Evolutionary conservation across 768 basidiomycete genomes (phyloP), one percentile per base, ranked within the genome.

Genomic region (Tricholoma saponaceum): DNA sequence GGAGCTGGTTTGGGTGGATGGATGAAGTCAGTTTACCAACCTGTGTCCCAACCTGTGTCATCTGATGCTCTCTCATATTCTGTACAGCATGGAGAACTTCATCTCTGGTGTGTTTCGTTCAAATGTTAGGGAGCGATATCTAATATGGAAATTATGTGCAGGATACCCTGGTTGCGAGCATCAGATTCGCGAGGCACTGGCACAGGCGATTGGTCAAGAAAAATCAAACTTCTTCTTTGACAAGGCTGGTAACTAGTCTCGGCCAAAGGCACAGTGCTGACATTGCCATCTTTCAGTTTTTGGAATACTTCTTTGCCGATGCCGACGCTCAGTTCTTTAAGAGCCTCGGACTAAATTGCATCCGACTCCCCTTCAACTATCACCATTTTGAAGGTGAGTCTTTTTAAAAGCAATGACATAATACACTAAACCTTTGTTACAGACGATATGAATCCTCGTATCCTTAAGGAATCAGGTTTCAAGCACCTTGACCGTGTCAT

Each of bases 401-500:
- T 8, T 30, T 3, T 13, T 39, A 52, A 33, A 46, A 3, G 28
- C 5, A 51, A n/a, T 23, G 12, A n/a, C n/a, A n/a, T n/a, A 20
- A 46, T 10, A 22, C 43, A 10, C 4, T 23, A 23, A 22, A 20
- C 9, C 13, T 22, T 23, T 39, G 23, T 60, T 30, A 14, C 51
- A 77, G 76, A 92, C 68, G 90, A 92, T 69, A 78, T 86, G 79
- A 89, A 90, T 66, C 90, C 91, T 18, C 80, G 87, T 22, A 84
- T 89, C 0, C 81, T 91, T 62, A 91, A 89, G 66, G 71, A 82
- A 57, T 77, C 80, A 7, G 88, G 90, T 25, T 89, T 92, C 75
- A 86, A 86, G 68, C 89, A 91, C 71, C 85, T 93, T 52, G 91
- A 93, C 60, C 79, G 89, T n/a, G 86, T 89, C 43, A 84, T 94